Evolutionary conservation across 176 grass and related monocot genomes (phyloP).

Genomic region (Bromus sterilis): DNA sequence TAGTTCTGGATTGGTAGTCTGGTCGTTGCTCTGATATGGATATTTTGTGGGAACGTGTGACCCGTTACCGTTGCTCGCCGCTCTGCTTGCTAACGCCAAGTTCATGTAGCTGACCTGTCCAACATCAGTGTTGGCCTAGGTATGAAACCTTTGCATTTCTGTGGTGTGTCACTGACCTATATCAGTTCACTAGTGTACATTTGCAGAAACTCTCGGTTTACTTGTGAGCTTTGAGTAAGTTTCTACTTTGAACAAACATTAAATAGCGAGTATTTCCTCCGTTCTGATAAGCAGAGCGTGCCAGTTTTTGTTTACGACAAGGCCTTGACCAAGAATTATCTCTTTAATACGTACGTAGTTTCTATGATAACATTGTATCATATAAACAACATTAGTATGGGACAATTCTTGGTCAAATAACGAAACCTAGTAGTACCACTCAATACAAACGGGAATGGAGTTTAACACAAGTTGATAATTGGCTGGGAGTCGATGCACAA

Average conservation of each 20-base stretch:
- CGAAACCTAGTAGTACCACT: too few species aligned
- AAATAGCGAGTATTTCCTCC: not conserved
- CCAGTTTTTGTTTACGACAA: too few species aligned
- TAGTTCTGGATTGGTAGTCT: not conserved
- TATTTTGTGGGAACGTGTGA: not conserved
- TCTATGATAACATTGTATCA: too few species aligned
- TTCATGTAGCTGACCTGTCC: not conserved
- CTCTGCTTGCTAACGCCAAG: not conserved
- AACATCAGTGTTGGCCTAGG: not conserved
- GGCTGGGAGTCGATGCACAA: too few species aligned
- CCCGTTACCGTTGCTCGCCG: not conserved
- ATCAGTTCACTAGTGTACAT: not conserved
- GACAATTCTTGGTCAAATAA: too few species aligned
- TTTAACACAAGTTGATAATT: too few species aligned
- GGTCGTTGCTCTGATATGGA: slow-evolving; percentile 1
- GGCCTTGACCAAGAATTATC: too few species aligned
- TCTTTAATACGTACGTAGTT: too few species aligned
- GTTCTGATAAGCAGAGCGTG: not conserved
- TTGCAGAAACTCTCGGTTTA: not conserved
- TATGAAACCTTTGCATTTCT: not conserved
- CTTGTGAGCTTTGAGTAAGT: not conserved
- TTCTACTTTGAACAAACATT: not conserved
- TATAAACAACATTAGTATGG: too few species aligned
- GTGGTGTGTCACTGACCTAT: not conserved
- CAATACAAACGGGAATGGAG: too few species aligned